These are phyloP conservation scores for Xerocomus brunneocitrinus DNA, from an alignment of 768 basidiomycete species.

Conservation along the genomic window DNA sequence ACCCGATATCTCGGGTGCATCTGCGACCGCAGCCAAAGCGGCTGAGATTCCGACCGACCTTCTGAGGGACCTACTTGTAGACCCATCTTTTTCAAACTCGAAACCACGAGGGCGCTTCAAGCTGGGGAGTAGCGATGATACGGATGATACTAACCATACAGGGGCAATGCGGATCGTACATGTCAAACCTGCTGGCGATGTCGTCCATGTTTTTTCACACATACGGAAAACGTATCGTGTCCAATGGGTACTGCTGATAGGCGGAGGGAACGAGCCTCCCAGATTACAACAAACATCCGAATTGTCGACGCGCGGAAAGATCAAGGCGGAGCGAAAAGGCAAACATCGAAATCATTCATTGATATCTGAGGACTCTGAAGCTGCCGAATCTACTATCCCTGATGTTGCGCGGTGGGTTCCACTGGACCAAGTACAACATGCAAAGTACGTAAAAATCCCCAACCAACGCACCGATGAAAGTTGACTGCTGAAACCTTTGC, in stretches of 20 bases:
- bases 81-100: slow-evolving; percentile 21
- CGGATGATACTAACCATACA: not conserved
- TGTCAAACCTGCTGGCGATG: slow-evolving; percentile 53
- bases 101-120: not conserved
- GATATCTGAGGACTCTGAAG: slow-evolving; percentile 9
- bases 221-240: slow-evolving; percentile 81
- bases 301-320: slow-evolving; percentile 8
- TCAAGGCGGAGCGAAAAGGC: slow-evolving; percentile 7
- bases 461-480: not conserved
- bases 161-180: slow-evolving; percentile 34
- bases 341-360: slow-evolving; percentile 10
- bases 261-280: slow-evolving; percentile 48
- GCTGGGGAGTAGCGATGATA: not conserved
- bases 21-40: slow-evolving; percentile 34
- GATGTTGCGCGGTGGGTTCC: slow-evolving; percentile 46
- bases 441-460: slow-evolving; percentile 49
- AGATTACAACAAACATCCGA: slow-evolving; percentile 5
- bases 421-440: slow-evolving; percentile 48
- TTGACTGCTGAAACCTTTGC: slow-evolving; percentile 4
- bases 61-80: slow-evolving; percentile 38
- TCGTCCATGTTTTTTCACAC: slow-evolving; percentile 85
- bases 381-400: slow-evolving; percentile 4
- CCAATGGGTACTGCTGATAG: slow-evolving; percentile 65
- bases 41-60: slow-evolving; percentile 33
- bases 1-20: slow-evolving; percentile 44